Evolutionary conservation across 2,329 filamentous ascomycete species (phyloP), one percentile per base, ranked within the genome.

Genomic region (Cadophora luteo-olivacea): DNA sequence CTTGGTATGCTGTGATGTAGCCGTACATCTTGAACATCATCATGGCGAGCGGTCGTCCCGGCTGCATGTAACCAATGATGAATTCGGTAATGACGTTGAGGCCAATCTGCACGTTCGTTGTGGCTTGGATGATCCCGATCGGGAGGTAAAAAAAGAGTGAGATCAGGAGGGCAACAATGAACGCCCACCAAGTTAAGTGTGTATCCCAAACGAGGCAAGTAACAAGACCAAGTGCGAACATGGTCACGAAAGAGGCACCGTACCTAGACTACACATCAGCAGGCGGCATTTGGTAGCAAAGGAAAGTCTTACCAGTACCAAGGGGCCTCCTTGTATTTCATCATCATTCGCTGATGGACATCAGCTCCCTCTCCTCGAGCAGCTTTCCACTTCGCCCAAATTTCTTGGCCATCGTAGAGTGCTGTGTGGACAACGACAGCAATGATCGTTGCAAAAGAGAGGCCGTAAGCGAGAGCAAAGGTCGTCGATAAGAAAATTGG

Each of bases 11-110:
- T 58, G 82, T 78, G 75, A 84, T 84, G 73, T 84, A 84, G 33
- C 79, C 89, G 74, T 90, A 92, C 70, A 89, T 91, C 79, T 92
- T 92, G 82, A 92, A 92, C 82, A 92, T 85, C 90, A 93, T 93
- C 87, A 92, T 91, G 49, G 89, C 89, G 68, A 93, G 82, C 1
- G 91, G 90, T 4, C 84, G 84, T 14, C 91, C 91, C 14, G 75
- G 75, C 75, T 79, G 70, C 80, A 80, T 84, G 73, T 84, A 85
- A 8, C 84, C 84, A 58, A 82, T 79, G 22, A 85, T 80, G 73
- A 84, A 82, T 70, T 84, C 82, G 3, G 83, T 83, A 45, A 85
- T 78, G 64, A 85, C 81, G 70, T 84, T 84, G 1, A 85, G 77
- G 16, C 82, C 82, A 1, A 82, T 81, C 67, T 83, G 81, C 61